Conservation (phyloP, 768 basidiomycete species). For the Sutorius australiensis region DNA sequence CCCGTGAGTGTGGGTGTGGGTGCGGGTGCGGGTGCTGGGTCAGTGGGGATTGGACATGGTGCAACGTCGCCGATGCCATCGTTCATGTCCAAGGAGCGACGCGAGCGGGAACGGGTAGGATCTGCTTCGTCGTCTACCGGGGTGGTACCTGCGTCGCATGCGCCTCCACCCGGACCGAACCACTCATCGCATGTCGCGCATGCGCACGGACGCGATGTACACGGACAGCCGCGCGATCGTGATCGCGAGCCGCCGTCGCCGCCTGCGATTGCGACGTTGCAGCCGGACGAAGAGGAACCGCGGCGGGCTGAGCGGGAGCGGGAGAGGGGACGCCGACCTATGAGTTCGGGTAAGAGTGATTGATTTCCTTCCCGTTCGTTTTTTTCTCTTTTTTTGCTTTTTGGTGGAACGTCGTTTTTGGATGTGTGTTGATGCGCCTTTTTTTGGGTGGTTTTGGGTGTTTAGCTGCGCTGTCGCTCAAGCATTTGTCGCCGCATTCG, state of each 20-base stretch:
- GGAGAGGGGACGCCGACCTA: slow-evolving; percentile 28
- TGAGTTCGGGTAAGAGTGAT: slow-evolving; percentile 24
- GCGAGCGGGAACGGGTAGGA: slow-evolving; percentile 26
- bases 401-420: too few relatives aligned
- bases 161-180: too few relatives aligned
- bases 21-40: slow-evolving; percentile 30
- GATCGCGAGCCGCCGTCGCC: slow-evolving; percentile 28
- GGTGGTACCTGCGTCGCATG: too few relatives aligned
- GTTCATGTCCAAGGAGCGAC: slow-evolving; percentile 26
- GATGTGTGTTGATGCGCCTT: not conserved
- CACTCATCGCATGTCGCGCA: too few relatives aligned
- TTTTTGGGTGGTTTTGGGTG: slow-evolving; percentile 5
- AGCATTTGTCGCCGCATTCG: slow-evolving; percentile 26
- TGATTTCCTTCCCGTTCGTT: not conserved
- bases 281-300: slow-evolving; percentile 24
- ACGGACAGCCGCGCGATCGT: too few relatives aligned
- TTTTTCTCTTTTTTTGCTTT: not conserved
- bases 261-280: slow-evolving; percentile 31
- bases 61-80: slow-evolving; percentile 23
- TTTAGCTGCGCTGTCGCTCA: slow-evolving; percentile 13
- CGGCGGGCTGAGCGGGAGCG: slow-evolving; percentile 14
- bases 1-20: slow-evolving; percentile 24
- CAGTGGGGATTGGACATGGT: slow-evolving; percentile 23
- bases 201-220: too few relatives aligned
- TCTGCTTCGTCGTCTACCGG: slow-evolving; percentile 29